These are phyloP conservation scores for Fomitiporia mediterranea DNA, from an alignment of 1,284 basidiomycete genomes.

Conservation along the genomic window DNA sequence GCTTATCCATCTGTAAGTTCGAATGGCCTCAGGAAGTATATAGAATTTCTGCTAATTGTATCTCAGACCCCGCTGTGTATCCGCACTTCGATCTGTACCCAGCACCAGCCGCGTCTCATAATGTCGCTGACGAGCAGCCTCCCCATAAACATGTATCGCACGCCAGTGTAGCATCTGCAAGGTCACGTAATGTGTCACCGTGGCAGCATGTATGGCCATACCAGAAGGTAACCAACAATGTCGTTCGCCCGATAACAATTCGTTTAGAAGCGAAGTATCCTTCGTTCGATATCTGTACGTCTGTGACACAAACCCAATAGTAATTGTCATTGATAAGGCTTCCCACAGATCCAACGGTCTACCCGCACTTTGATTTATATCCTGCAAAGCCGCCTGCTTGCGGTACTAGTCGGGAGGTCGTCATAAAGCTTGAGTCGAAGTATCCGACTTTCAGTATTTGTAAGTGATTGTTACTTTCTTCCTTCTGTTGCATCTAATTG, in stretches of 20 bases:
- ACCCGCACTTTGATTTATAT: conserved; percentile 29
- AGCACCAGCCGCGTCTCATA: conserved; percentile 9
- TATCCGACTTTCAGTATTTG: conserved; percentile 3
- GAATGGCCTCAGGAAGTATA: neutral
- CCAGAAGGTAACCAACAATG: conserved; percentile 18
- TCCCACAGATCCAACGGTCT: conserved; percentile 23
- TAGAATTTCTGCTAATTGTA: conserved; percentile 6
- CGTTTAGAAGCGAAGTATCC: conserved; percentile 29
- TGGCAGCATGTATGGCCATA: conserved; percentile 25
- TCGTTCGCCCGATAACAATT: neutral
- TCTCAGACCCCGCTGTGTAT: conserved; percentile 26
- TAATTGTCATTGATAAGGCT: neutral
- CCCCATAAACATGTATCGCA: neutral
- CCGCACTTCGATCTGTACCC: conserved; percentile 30
- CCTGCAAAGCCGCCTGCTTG: conserved; percentile 17
- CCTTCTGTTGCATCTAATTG: neutral
- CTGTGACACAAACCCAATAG: neutral
- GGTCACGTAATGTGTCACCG: neutral
- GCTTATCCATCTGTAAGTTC: conserved; percentile 29
- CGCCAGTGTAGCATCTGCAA: neutral
- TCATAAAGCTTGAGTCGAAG: neutral
- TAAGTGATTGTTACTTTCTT: neutral
- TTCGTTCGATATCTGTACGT: conserved; percentile 30
- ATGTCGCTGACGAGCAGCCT: conserved; percentile 1
- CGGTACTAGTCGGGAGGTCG: neutral